Percentiles rank a stretch among this genome's conserved stretches.
These are phyloP conservation scores for Xylariaceae sp. DNA, from an alignment of 2,329 filamentous ascomycete species.

Conservation along the genomic window DNA sequence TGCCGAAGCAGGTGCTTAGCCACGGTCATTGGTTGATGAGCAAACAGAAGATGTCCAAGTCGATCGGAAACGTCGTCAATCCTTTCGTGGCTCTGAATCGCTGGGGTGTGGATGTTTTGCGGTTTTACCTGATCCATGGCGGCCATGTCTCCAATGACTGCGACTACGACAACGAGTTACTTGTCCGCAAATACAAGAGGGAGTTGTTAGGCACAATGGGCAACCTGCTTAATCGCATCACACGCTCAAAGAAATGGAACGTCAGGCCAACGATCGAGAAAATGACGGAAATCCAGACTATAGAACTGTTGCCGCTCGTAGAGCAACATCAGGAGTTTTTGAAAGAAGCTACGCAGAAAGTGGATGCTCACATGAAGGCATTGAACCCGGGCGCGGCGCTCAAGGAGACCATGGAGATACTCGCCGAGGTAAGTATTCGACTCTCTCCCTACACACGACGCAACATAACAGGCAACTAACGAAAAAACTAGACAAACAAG, in stretches of 20 bases:
- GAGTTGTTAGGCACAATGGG: constrained; percentile 71
- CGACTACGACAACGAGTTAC: constrained; percentile 74
- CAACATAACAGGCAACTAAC: constrained; percentile 9
- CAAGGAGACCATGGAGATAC: constrained; percentile 55
- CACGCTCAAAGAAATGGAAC: constrained; percentile 64
- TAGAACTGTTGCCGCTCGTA: constrained; percentile 22
- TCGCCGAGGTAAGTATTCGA: constrained; percentile 48
- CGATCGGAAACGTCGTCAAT: constrained; percentile 88
- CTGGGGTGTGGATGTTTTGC: constrained; percentile 81
- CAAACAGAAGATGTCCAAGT: constrained; percentile 93
- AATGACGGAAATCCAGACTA: constrained; percentile 12
- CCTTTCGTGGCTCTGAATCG: constrained; percentile 86
- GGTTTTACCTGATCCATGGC: constrained; percentile 80
- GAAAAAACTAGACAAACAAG: constrained; percentile 53
- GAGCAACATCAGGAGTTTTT: constrained; percentile 39
- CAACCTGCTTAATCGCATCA: constrained; percentile 70
- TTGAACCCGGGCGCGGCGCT: constrained; percentile 63
- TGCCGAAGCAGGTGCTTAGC: constrained; percentile 74
- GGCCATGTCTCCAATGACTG: constrained; percentile 73
- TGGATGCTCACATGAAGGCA: constrained; percentile 54
- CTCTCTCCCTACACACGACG: neutral
- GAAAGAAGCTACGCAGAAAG: constrained; percentile 35
- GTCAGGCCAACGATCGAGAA: constrained; percentile 52
- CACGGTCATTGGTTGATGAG: constrained; percentile 96
- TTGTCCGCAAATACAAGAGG: constrained; percentile 74